Percentiles rank a stretch among this genome's conserved stretches.
Evolutionary conservation across 2,329 filamentous ascomycete genomes (phyloP).

Genomic region (Metarhizium rileyi): DNA sequence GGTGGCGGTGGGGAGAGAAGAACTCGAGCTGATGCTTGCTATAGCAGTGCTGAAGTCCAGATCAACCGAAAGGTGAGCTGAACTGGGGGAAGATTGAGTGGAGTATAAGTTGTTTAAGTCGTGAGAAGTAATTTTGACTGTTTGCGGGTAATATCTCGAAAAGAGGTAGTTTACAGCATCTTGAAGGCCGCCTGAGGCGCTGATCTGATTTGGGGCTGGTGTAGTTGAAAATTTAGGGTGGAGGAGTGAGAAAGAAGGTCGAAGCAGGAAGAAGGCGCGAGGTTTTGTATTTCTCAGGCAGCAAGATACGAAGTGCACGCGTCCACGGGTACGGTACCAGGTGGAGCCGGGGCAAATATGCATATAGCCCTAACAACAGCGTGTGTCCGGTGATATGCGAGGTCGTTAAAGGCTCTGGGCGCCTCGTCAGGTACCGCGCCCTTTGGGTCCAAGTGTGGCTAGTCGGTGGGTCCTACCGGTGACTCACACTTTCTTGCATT

Average conservation of each 20-base stretch:
- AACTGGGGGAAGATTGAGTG: slow-evolving; percentile 34
- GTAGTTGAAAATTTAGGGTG: slow-evolving; percentile 25
- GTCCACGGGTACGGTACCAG: slow-evolving; percentile 10
- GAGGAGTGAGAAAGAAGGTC: slow-evolving; percentile 19
- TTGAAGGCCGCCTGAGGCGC: slow-evolving; percentile 34
- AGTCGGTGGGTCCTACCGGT: slow-evolving; percentile 20
- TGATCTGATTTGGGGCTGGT: slow-evolving; percentile 17
- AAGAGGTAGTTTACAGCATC: slow-evolving; percentile 48
- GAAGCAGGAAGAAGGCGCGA: slow-evolving; percentile 17
- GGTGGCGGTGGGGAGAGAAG: slow-evolving; percentile 42
- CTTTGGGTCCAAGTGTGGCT: slow-evolving; percentile 8
- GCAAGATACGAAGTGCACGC: slow-evolving; percentile 18
- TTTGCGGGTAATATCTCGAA: slow-evolving; percentile 25
- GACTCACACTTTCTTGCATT: slow-evolving; percentile 25
- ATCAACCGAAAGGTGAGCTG: slow-evolving; percentile 50
- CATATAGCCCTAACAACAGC: slow-evolving; percentile 2
- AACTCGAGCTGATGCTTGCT: slow-evolving; percentile 48
- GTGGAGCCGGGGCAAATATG: not conserved
- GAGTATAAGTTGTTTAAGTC: slow-evolving; percentile 29
- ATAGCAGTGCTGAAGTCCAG: slow-evolving; percentile 59
- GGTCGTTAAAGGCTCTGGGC: slow-evolving; percentile 2
- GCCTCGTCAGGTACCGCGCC: slow-evolving; percentile 9
- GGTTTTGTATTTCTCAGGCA: slow-evolving; percentile 40
- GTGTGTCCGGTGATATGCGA: not conserved
- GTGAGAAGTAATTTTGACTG: slow-evolving; percentile 46